Percentiles rank a stretch among this genome's conserved stretches.
Evolutionary conservation across 176 grass and related monocot genomes (phyloP).

Genomic region (Musa schizocarpa): DNA sequence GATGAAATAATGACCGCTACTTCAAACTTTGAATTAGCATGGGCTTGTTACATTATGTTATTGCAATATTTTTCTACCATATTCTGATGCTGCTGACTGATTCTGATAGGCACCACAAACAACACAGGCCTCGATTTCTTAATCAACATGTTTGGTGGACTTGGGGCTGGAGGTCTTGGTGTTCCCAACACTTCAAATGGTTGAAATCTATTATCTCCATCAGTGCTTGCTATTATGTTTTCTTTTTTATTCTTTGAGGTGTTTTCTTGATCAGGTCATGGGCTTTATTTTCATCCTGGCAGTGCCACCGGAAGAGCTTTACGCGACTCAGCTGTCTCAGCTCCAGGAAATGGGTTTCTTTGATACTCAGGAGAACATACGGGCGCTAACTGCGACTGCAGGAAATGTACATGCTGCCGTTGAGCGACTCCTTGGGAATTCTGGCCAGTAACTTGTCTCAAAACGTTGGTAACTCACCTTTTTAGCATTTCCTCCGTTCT

Average conservation of each 20-base stretch:
- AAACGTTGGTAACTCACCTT: not conserved
- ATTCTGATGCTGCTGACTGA: not conserved
- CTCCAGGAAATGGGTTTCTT: slow-evolving; percentile 96
- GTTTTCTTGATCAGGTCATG: not conserved
- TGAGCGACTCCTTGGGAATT: slow-evolving; percentile 81
- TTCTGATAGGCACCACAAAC: slow-evolving; percentile 29
- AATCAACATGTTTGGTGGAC: slow-evolving; percentile 86
- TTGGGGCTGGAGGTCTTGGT: slow-evolving; percentile 68
- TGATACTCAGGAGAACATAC: slow-evolving; percentile 75
- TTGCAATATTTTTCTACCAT: not conserved
- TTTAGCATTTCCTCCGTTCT: not conserved
- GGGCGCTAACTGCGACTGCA: slow-evolving; percentile 62
- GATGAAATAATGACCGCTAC: not conserved
- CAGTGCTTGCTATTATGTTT: not conserved
- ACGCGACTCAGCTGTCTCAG: slow-evolving; percentile 81
- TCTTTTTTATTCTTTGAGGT: not conserved
- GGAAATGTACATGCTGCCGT: slow-evolving; percentile 93
- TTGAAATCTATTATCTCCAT: slow-evolving; percentile 25
- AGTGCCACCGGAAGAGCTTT: slow-evolving; percentile 87
- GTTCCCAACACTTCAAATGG: slow-evolving; percentile 59
- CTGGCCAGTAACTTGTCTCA: slow-evolving; percentile 43
- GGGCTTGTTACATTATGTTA: too few species aligned
- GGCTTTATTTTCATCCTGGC: slow-evolving; percentile 7
- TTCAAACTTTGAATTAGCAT: too few species aligned
- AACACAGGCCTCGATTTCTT: slow-evolving; percentile 57